Evolutionary conservation across 1,139 yeast genomes (phyloP).

Genomic region (Lodderomyces parapsilosis): DNA sequence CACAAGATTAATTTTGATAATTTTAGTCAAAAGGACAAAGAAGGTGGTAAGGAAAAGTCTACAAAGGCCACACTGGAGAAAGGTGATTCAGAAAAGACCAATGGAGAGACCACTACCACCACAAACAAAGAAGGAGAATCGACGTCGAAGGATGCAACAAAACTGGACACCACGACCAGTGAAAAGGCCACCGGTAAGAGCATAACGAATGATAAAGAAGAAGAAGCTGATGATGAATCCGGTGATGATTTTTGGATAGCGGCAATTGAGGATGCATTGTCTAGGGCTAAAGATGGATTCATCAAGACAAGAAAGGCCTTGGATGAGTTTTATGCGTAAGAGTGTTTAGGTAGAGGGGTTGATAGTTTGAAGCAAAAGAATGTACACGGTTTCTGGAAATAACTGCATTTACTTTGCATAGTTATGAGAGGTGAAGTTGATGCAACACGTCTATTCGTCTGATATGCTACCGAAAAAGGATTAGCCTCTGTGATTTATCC

Average conservation of each 20-base stretch:
- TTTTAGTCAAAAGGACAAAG: slow-evolving; percentile 18
- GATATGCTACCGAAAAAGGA: no score
- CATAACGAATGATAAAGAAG: slow-evolving; percentile 9
- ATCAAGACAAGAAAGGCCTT: slow-evolving; percentile 54
- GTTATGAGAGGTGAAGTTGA: not conserved
- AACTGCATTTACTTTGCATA: not conserved
- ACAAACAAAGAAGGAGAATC: not conserved
- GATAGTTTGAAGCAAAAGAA: not conserved
- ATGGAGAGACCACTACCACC: not conserved
- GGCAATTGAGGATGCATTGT: slow-evolving; percentile 54
- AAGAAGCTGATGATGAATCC: slow-evolving; percentile 19
- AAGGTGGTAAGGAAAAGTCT: not conserved
- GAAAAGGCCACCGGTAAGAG: slow-evolving; percentile 1
- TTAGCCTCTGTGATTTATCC: no score
- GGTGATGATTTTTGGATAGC: slow-evolving; percentile 48
- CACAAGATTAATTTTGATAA: slow-evolving; percentile 47
- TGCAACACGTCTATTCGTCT: no score
- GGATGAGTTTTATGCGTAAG: slow-evolving; percentile 52
- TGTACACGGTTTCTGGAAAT: not conserved
- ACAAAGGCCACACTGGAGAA: slow-evolving; percentile 16
- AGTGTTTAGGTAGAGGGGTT: not conserved
- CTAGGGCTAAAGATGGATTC: slow-evolving; percentile 58
- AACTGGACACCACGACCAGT: slow-evolving; percentile 8
- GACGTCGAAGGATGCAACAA: slow-evolving; percentile 7
- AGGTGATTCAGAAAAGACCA: not conserved